A percentile compares a stretch with the other conserved stretches of the same genome.
Evolutionary conservation across 768 basidiomycete genomes (phyloP).

Genomic region (Xerocomellus amylosporus): DNA sequence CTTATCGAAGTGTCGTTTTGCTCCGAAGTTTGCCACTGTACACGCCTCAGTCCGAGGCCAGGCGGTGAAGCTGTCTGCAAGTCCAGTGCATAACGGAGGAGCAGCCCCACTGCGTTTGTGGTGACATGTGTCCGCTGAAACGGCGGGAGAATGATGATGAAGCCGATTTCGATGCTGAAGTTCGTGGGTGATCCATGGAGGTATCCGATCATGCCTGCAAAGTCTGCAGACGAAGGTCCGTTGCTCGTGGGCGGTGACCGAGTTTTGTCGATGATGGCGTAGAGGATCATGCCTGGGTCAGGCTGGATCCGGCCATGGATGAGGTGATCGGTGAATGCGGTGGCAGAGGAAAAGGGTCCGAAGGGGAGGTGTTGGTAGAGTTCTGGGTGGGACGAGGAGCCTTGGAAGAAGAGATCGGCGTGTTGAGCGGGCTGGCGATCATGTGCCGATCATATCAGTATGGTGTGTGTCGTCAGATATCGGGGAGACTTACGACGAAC

Average conservation of each 20-base stretch:
- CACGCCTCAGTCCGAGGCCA: conserved; percentile 56
- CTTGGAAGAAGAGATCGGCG: conserved; percentile 38
- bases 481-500: conserved; percentile 42
- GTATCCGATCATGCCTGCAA: conserved; percentile 56
- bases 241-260: not conserved
- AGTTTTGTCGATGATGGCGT: conserved; percentile 54
- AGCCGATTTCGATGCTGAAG: conserved; percentile 53
- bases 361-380: conserved; percentile 49
- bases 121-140: conserved; percentile 68
- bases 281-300: conserved; percentile 38
- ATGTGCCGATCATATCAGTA: not conserved
- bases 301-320: conserved; percentile 36
- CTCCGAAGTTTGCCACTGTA: conserved; percentile 58
- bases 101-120: conserved; percentile 48
- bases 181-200: conserved; percentile 42
- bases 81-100: conserved; percentile 48
- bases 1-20: conserved; percentile 47
- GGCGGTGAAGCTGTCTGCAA: conserved; percentile 31
- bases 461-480: not conserved
- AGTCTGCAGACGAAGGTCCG: conserved; percentile 5
- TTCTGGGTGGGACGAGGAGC: conserved; percentile 35
- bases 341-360: conserved; percentile 42
- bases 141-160: conserved; percentile 49
- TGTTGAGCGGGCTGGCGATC: conserved; percentile 44
- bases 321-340: conserved; percentile 37